Base-by-base conservation (phyloP, 352 stramenopile genomes). In the Elongisporangium undulatum region DNA sequence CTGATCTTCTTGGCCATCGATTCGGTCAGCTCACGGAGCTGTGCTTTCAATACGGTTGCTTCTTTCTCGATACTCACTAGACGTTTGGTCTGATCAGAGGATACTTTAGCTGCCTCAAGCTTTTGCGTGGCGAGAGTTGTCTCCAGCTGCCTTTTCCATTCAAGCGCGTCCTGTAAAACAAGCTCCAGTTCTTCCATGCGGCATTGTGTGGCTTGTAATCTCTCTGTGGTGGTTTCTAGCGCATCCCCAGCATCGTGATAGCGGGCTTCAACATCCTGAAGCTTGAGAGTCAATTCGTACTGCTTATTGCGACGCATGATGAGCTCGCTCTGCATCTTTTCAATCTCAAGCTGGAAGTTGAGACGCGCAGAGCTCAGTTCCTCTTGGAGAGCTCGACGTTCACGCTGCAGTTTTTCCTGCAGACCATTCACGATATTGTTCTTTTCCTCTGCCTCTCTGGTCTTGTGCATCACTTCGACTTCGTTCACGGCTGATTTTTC, bases 271-370 rank as follows among this genome's bases (percentile, higher is more conserved):
- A 72, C 68, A 9, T 86, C 74, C 58, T 91, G 84, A 12, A 93
- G 62, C 45, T 82, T 74, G 10, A 90, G 61, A 21, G 81, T 86
- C 16, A 93, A 72, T n/a, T 93, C 84, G 56, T 90, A 93, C 51
- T 93, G 81, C 49, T 87, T 89, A 54, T 83, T 90, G 15, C 84
- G 74, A 1, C 84, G 70, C 72, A 87, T 77, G 0, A 91, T 75
- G 0, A 93, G 61, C 69, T 93, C 84, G 12, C 66, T 83, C 56
- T 91, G 77, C 34, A 87, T 67, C 41, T 82, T 77, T 19, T 91
- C 81, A 3, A 87, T 71, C 60, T 87, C 70, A 24, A 89, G 60
- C 34, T 89, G 74, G n/a, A 77, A 69, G 16, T 73, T 66, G n/a
- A 83, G 50, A 6, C 74, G 76, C 49, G 68, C 69, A 8, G 55